Evolutionary conservation across 305 asterid species (phyloP), one percentile per base, ranked within the genome.

Genomic region (Fraxinus xanthoxyloides): DNA sequence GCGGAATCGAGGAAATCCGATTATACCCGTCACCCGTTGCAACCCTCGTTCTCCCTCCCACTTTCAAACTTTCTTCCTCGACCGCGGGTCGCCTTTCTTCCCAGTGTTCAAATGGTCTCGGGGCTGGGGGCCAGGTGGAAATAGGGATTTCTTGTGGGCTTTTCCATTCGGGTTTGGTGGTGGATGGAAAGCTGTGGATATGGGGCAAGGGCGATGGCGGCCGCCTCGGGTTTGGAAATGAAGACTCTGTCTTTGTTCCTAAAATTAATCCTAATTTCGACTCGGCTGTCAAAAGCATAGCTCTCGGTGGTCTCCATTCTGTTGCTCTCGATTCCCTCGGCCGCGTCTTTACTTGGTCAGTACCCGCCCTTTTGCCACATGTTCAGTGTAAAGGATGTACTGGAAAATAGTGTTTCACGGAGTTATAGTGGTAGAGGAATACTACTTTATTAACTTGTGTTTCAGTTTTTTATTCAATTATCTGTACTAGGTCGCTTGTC

Each of bases 161-260:
- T 26, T 95, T 95, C 80, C 99, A 95, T 85, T 95, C 98, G 28
- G 95, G 92, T 13, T 87, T 93, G 90, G 82, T 94, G 86, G 93
- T 94, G 76, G 90, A 92, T 77, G 97, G 95, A 17, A 84, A 89
- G 75, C 84, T 95, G 23, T 95, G 97, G 93, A 85, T 94, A 40
- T 94, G 99, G 98, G 98, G 98, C 8, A 95, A 95, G 92, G 99
- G 99, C 30, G 99, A 95, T 80, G 98, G 99, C 12, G 99, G 99
- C 48, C 89, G 99, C 46, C 97, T 95, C 7, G 98, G 99, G 3
- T 88, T 92, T 54, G 99, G 97, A 51, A 92, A 95, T 23, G 99
- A 95, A 82, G 85, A 87, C 51, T 83, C 99, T 5, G 82, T 86
- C 31, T 94, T 94, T 85, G 87, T 90, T 72, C 99, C 99, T 26